Evolutionary conservation across 768 basidiomycete species (phyloP), one percentile per base, ranked within the genome.

Genomic region (Lentinula guzmanii): DNA sequence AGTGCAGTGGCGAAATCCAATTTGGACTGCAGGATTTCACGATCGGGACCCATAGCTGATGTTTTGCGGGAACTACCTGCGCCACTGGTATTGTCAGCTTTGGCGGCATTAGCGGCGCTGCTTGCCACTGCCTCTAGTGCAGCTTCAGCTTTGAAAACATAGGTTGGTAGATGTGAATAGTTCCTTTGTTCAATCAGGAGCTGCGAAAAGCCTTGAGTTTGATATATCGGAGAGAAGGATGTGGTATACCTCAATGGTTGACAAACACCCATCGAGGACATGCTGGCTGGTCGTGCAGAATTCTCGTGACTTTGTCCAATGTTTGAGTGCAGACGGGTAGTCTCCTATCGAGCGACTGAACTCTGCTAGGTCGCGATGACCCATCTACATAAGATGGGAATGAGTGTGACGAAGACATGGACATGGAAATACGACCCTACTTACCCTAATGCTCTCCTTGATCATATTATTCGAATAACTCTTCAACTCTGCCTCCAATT

Each of bases 381-480:
- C 91, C 92, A 96, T 93, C 93, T 95, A 70, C n/a, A 21, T 51
- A 7, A 39, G 51, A 34, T 39, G 11, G 7, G 13, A 28, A 34
- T 41, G 59, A 46, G 34, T 48, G 41, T 58, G 37, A 33, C 37
- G 16, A n/a, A 61, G 41, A 62, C 34, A 51, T 0, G 42, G 42
- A 21, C 52, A 35, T 31, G 52, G 52, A 45, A 52, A 35, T 10
- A 58, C 5, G 16, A 42, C 48, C 21, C 15, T 33, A 35, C 82
- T 70, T 70, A 96, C 94, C 68, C 96, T 79, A 67, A 97, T 95
- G 80, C 92, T 95, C 81, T 98, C 96, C 75, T 97, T 98, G 79
- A 98, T 97, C 87, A 98, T 89, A 71, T 97, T 98, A 67, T 91
- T 95, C 65, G 87, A 82, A 70, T 98, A 98, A 10, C 90, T 92